Evolutionary conservation across 2,329 filamentous ascomycete genomes (phyloP).

Genomic region (Zasmidium cellare): DNA sequence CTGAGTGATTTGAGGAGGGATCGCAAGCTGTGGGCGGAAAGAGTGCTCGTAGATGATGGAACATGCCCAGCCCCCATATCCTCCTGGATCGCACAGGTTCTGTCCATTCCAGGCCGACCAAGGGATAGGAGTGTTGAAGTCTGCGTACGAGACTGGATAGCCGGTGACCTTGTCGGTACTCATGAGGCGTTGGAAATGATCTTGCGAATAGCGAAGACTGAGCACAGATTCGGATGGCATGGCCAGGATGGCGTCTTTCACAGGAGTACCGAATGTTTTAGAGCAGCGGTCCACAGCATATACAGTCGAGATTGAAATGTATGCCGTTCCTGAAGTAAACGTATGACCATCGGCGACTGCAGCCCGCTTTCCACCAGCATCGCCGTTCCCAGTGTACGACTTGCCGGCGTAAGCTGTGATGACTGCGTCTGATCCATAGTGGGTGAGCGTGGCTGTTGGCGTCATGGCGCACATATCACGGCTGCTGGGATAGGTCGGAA

Average conservation of each 20-base stretch:
- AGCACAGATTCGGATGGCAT: slow-evolving; percentile 31
- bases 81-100: slow-evolving; percentile 18
- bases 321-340: slow-evolving; percentile 32
- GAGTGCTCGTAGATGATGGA: slow-evolving; percentile 27
- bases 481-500: slow-evolving; percentile 22
- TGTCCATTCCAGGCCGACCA: slow-evolving; percentile 32
- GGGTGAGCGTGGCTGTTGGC: slow-evolving; percentile 25
- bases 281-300: slow-evolving; percentile 30
- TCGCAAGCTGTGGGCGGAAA: slow-evolving; percentile 28
- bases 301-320: slow-evolving; percentile 31
- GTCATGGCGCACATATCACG: slow-evolving; percentile 33
- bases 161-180: slow-evolving; percentile 27
- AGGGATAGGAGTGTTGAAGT: slow-evolving; percentile 31
- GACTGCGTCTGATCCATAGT: slow-evolving; percentile 25
- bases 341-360: slow-evolving; percentile 26
- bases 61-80: slow-evolving; percentile 15
- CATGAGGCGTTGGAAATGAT: slow-evolving; percentile 27
- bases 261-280: slow-evolving; percentile 17
- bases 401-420: slow-evolving; percentile 28
- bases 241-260: slow-evolving; percentile 29
- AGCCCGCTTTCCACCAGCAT: slow-evolving; percentile 7
- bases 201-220: slow-evolving; percentile 30
- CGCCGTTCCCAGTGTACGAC: slow-evolving; percentile 12
- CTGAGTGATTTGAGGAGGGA: slow-evolving; percentile 29
- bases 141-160: slow-evolving; percentile 31